A percentile compares a stretch with the other conserved stretches of the same genome.
Conservation (phyloP, 352 stramenopile genomes). For the Paralagenidium karlingii region DNA sequence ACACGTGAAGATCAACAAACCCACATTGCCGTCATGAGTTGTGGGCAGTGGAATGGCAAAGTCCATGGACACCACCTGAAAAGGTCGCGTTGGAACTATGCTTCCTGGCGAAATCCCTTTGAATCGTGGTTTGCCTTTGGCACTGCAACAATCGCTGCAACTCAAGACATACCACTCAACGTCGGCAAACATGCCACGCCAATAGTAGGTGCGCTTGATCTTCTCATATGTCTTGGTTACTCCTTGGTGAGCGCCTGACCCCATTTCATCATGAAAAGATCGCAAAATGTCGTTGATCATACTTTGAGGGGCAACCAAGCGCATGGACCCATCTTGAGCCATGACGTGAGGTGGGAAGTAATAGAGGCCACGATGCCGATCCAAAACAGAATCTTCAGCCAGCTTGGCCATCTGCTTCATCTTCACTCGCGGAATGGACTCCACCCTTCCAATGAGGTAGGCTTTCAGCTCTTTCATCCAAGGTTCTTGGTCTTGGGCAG, state of each 20-base stretch:
- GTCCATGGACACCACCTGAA: slow-evolving; percentile 16
- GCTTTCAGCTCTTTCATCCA: too few relatives aligned
- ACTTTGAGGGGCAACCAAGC: too few relatives aligned
- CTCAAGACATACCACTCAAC: neutral
- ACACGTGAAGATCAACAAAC: slow-evolving; percentile 14
- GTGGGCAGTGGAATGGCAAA: slow-evolving; percentile 12
- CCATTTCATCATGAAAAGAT: too few relatives aligned
- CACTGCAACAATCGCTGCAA: slow-evolving; percentile 5
- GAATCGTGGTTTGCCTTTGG: slow-evolving; percentile 2
- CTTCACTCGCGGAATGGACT: too few relatives aligned
- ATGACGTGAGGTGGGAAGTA: too few relatives aligned
- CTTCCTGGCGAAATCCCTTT: slow-evolving; percentile 6
- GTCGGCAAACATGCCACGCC: slow-evolving; percentile 4
- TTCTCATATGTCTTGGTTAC: slow-evolving; percentile 5
- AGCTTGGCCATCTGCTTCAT: too few relatives aligned
- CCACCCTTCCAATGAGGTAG: too few relatives aligned
- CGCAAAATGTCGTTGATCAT: too few relatives aligned
- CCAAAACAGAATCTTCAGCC: too few relatives aligned
- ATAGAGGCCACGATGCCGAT: too few relatives aligned
- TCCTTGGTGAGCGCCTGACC: slow-evolving; percentile 3
- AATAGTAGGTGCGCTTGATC: slow-evolving; percentile 3
- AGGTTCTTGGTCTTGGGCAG: too few relatives aligned
- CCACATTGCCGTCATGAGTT: slow-evolving; percentile 12
- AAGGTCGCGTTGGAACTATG: slow-evolving; percentile 7
- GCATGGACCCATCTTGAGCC: too few relatives aligned